These are phyloP conservation scores for Zelonia costaricensis DNA, from an alignment of 208 protist genomes.

Conservation along the genomic window DNA sequence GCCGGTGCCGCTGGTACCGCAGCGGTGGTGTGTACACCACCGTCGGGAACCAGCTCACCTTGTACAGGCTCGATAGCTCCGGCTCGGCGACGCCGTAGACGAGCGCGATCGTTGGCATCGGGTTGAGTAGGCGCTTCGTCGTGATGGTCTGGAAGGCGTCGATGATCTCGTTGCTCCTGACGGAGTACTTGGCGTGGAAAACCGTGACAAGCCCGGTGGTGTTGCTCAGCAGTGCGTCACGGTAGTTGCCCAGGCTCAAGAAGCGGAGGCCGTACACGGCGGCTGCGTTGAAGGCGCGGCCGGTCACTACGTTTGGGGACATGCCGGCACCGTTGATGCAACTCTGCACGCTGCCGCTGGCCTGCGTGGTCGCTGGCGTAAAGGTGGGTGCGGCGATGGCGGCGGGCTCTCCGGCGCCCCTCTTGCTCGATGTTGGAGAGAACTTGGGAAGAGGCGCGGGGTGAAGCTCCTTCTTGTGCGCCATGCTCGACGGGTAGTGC, in stretches of 20 bases:
- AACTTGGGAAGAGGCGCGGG: not conserved
- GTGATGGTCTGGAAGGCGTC: conserved; percentile 63
- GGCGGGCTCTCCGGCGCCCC: not conserved
- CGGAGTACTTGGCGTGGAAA: conserved; percentile 84
- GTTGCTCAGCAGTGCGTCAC: conserved; percentile 41
- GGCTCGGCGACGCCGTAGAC: conserved; percentile 82
- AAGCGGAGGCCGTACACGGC: conserved; percentile 41
- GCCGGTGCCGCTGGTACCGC: not conserved
- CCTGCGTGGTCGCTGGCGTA: not conserved
- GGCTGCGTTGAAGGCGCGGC: conserved; percentile 21
- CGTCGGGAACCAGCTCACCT: conserved; percentile 82
- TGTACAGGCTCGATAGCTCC: conserved; percentile 77
- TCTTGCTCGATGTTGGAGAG: not conserved
- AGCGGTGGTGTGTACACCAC: conserved; percentile 75
- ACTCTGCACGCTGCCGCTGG: not conserved
- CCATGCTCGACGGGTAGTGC: not conserved
- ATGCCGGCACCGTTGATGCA: not conserved
- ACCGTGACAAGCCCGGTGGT: conserved; percentile 64
- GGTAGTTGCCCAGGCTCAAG: conserved; percentile 55
- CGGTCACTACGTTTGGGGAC: conserved; percentile 24
- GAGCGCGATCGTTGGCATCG: conserved; percentile 73
- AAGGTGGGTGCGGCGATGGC: not conserved
- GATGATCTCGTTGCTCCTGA: conserved; percentile 62
- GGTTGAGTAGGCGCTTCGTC: conserved; percentile 46
- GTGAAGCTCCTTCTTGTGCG: not conserved